Conservation (phyloP, 345 rosid genomes). For the Limnanthes douglasii region DNA sequence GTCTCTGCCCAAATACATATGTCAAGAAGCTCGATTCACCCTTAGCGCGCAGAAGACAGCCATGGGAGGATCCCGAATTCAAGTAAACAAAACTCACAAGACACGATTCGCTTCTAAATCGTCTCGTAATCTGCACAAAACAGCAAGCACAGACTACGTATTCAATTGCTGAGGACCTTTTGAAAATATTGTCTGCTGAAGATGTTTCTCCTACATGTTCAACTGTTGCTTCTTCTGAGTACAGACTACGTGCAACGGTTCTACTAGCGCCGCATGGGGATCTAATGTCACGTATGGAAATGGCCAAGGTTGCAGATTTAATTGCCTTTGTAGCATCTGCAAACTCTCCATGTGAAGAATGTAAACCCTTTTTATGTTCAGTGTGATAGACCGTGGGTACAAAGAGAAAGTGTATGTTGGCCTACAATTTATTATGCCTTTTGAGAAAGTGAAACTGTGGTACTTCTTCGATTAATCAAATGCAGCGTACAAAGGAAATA, state of each 20-base stretch:
- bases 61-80: slow-evolving; percentile 72
- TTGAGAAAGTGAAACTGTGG: no score
- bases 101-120: slow-evolving; percentile 70
- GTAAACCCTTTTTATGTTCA: no score
- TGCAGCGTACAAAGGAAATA: no score
- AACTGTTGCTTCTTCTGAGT: slow-evolving; percentile 53
- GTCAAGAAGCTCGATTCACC: no score
- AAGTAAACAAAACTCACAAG: slow-evolving; percentile 78
- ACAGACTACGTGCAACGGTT: slow-evolving; percentile 64
- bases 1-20: no score
- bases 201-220: slow-evolving; percentile 20
- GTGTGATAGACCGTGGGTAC: no score
- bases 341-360: slow-evolving; percentile 36
- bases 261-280: slow-evolving; percentile 82
- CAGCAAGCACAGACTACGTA: slow-evolving; percentile 27
- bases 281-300: slow-evolving; percentile 68
- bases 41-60: no score
- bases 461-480: no score
- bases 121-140: slow-evolving; percentile 61
- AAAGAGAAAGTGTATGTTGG: no score
- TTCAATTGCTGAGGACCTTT: slow-evolving; percentile 46
- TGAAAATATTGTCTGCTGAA: slow-evolving; percentile 28
- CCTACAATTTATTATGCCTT: no score
- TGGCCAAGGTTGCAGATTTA: slow-evolving; percentile 98
- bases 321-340: slow-evolving; percentile 89